Evolutionary conservation across 2,329 filamentous ascomycete species (phyloP), one percentile per base, ranked within the genome.

Genomic region (Aspergillus jensenii): DNA sequence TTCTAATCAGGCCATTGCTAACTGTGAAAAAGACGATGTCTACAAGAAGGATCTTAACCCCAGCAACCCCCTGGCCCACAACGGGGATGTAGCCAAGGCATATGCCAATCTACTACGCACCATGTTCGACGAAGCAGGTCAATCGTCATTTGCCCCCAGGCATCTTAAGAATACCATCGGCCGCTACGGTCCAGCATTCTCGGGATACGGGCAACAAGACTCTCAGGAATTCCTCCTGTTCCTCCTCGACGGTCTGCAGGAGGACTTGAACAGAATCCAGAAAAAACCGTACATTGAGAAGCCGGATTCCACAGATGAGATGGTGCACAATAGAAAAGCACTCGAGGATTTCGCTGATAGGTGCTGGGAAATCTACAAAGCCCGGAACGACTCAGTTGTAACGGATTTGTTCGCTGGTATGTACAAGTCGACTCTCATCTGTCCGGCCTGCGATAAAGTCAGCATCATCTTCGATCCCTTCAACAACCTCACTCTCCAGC

Each of bases 391-490:
- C 70, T 98, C 95, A 0, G 89, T 98, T 41, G 90, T 97, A 64
- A 93, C 91, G 57, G 95, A 99, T 71, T 82, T 99, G 11, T 99
- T 99, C 74, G 96, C 91, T 21, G 95, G 95, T 62, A 91, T 98
- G 83, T 99, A 98, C 83, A 97, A 98, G 78, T 98, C 96, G 45
- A 98, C 93, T 0, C 84, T 99, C 62, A 89, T 95, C 62, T 99
- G 95, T 70, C 95, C 95, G 0, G 84, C 84, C 7, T 99, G 95
- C 73, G 84, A 89, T 66, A 99, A 98, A 78, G 90, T 98, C 75
- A 97, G 93, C 83, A 96, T 99, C 67, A 98, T 95, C 0, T 99
- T 99, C 70, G 95, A 99, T 72, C 95, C 95, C 0, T 99, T 96
- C 81, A 97, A 92, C 74, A 95, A 96, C 64, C 78, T 99, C 59